Evolutionary conservation across 768 basidiomycete genomes (phyloP), one percentile per base, ranked within the genome.

Genomic region (Xanthoconium purpureum): DNA sequence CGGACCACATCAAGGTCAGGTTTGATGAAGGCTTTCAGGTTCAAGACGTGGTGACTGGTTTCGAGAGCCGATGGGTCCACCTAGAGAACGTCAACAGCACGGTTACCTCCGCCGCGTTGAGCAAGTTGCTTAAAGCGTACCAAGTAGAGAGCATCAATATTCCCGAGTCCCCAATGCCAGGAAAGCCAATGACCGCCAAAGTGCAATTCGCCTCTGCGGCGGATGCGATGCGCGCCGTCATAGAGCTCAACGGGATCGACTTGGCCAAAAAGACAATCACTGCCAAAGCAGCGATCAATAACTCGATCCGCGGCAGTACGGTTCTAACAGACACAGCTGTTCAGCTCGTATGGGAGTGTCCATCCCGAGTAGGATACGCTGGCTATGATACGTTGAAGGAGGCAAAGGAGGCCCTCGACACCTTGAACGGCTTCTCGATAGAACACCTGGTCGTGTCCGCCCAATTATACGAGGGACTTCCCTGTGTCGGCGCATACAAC

Each of bases 1-100:
- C 83, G 40, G 80, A 84, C 37, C 79, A 85, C 52, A 84, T 80
- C 20, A 77, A 74, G 49, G 79, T 85, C 18, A 79, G 74, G 20
- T 73, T 90, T 45, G 79, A 79, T 33, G 67, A 81, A 0, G 90
- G 91, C 0, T 88, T 88, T 45, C 75, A 76, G 2, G 77, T 91
- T 3, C 67, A 74, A 28, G 76, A 81, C 0, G 66, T 91, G 7
- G 68, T 69, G 8, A 90, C 89, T 2, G 84, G 84, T 1, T 86
- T 90, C 40, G 89, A 93, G 62, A 84, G 85, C 0, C 80, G 78
- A 7, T 83, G 82, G 74, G 64, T 91, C 10, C 72, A 77, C 37
- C 58, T 92, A 2, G 73, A 74, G 6, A 80, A 84, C 24, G 63
- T 91, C 5, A 80, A 81, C 0, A 38, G 57, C 0, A 57, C 57